phyloP scores from a whole-genome alignment of 345 rosid genomes.

The Linum trigynum region DNA sequence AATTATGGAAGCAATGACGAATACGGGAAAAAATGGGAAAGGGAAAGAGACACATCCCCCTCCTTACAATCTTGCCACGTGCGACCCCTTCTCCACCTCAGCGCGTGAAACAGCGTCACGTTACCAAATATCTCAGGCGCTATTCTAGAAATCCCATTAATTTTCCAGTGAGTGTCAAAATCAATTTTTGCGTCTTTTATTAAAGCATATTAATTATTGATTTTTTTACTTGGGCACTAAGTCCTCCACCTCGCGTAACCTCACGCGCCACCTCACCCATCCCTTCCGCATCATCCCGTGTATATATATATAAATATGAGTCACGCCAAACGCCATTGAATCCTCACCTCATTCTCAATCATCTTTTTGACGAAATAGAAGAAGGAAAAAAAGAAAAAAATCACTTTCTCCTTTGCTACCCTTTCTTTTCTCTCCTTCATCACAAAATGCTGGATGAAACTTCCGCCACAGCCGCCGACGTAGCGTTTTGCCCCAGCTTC shows the following conservation, averaged over 20 bases:
- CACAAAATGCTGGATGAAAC: background rate
- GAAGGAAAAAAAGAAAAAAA: too few species aligned
- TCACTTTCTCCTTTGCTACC: background rate
- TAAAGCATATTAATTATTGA: too few species aligned
- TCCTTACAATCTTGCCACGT: background rate
- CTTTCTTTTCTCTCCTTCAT: background rate
- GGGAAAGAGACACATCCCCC: too few species aligned
- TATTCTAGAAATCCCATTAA: background rate
- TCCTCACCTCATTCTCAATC: background rate
- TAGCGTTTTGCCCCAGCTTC: constrained; percentile 19
- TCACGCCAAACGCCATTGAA: background rate
- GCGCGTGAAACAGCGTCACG: background rate
- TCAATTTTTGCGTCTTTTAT: background rate
- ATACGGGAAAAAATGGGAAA: too few species aligned
- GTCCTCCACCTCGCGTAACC: background rate
- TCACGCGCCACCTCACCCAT: background rate
- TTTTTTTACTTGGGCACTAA: background rate
- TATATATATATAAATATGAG: background rate
- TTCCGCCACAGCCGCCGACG: background rate
- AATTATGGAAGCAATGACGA: too few species aligned
- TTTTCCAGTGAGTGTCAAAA: background rate
- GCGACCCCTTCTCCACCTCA: background rate
- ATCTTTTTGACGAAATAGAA: too few species aligned
- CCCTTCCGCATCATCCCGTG: background rate
- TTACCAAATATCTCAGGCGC: background rate